Percentiles rank a stretch among this genome's conserved stretches.
These are phyloP conservation scores for Colletotrichum sansevieriae DNA, from an alignment of 2,329 filamentous ascomycete species.

Conservation along the genomic window DNA sequence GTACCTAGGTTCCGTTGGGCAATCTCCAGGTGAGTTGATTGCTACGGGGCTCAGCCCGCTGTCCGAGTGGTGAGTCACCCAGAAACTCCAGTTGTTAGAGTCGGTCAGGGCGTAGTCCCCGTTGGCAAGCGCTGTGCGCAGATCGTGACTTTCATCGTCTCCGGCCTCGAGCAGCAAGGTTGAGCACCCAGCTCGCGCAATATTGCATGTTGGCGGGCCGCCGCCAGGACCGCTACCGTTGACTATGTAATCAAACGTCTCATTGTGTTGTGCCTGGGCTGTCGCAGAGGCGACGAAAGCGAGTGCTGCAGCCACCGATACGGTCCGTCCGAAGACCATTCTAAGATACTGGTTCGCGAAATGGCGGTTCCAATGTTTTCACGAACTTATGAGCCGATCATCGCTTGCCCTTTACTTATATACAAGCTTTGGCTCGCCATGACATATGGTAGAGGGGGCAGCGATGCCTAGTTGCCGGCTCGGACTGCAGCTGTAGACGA, in stretches of 20 bases:
- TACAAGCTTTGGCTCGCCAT: too few relatives aligned
- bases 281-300: background rate
- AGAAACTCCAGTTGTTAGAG: slow-evolving; percentile 28
- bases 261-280: background rate
- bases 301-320: background rate
- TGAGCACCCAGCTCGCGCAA: slow-evolving; percentile 67
- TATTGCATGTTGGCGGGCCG: slow-evolving; percentile 64
- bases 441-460: too few relatives aligned
- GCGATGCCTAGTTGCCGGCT: too few relatives aligned
- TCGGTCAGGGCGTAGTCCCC: slow-evolving; percentile 42
- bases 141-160: slow-evolving; percentile 46
- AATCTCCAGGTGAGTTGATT: slow-evolving; percentile 55
- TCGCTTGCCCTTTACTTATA: too few relatives aligned
- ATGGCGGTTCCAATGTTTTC: too few relatives aligned
- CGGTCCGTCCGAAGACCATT: background rate
- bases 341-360: background rate
- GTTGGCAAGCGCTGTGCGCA: background rate
- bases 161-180: slow-evolving; percentile 70
- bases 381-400: too few relatives aligned
- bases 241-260: slow-evolving; percentile 67
- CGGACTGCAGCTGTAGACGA: too few relatives aligned
- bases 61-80: slow-evolving; percentile 3
- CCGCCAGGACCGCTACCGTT: slow-evolving; percentile 70
- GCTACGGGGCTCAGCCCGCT: background rate
- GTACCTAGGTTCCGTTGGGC: slow-evolving; percentile 48